Percentiles rank a stretch among this genome's conserved stretches.
Evolutionary conservation across 78 protist species (phyloP).

Genomic region (Anaeramoeba flamelloides): DNA sequence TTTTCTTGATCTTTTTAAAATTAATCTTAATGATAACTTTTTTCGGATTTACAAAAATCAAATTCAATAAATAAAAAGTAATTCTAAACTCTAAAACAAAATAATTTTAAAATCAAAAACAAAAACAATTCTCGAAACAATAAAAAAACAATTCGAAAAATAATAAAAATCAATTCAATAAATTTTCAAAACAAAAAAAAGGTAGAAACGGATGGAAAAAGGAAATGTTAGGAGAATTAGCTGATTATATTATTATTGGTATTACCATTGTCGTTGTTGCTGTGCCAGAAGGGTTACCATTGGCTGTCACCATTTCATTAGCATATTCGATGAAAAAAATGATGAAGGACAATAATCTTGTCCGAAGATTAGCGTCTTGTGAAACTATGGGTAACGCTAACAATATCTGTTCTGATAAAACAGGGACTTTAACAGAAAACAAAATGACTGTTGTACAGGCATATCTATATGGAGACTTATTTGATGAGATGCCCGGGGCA

Average conservation of each 20-base stretch:
- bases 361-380: conserved; percentile 77
- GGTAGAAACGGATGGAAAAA: too few species aligned
- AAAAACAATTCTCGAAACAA: too few species aligned
- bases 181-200: too few species aligned
- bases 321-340: conserved; percentile 77
- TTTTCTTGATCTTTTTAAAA: too few species aligned
- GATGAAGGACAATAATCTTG: conserved; percentile 83
- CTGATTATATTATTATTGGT: conserved; percentile 50
- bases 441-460: conserved; percentile 49
- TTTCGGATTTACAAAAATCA: too few species aligned
- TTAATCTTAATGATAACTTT: too few species aligned
- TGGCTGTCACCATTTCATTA: conserved; percentile 89
- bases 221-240: too few species aligned
- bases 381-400: conserved; percentile 94
- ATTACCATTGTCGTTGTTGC: conserved; percentile 89
- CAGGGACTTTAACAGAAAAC: conserved; percentile 85
- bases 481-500: neutral
- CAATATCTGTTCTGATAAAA: conserved; percentile 66
- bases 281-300: conserved; percentile 91
- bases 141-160: too few species aligned
- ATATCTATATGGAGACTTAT: neutral
- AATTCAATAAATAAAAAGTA: too few species aligned
- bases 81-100: too few species aligned
- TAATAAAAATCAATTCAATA: too few species aligned
- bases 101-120: too few species aligned